These are phyloP conservation scores for Wickerhamiella bombiphila DNA, from an alignment of 805 yeast genomes.

Conservation along the genomic window DNA sequence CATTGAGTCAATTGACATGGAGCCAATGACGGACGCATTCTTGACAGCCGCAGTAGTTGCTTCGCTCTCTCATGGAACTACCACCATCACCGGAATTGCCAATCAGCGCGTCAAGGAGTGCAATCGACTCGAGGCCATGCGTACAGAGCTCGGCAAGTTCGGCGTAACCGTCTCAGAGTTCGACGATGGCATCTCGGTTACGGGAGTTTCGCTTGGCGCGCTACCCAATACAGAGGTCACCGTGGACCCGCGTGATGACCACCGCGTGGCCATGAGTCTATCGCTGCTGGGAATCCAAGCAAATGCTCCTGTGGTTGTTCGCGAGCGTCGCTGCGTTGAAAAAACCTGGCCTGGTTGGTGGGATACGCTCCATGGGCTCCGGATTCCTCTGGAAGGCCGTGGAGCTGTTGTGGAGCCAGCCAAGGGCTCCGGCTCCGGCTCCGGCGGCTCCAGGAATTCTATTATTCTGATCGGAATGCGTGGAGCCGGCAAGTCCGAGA, in stretches of 20 bases:
- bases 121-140: conserved; percentile 92
- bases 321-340: conserved; percentile 84
- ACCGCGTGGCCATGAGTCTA: conserved; percentile 96
- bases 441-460: conserved; percentile 31
- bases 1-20: conserved; percentile 78
- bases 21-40: conserved; percentile 99
- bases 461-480: conserved; percentile 90
- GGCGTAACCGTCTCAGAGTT: conserved; percentile 77
- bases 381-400: conserved; percentile 54
- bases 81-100: conserved; percentile 88
- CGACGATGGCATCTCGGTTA: conserved; percentile 83
- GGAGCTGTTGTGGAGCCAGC: conserved; percentile 25
- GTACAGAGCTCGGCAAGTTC: conserved; percentile 69
- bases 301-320: conserved; percentile 47
- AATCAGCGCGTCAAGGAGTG: conserved; percentile 97
- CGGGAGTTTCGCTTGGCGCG: conserved; percentile 34
- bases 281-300: conserved; percentile 71
- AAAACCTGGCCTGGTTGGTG: conserved; percentile 99
- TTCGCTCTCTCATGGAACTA: conserved; percentile 64
- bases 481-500: conserved; percentile 89
- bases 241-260: conserved; percentile 72
- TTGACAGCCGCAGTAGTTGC: conserved; percentile 94
- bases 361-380: conserved; percentile 66
- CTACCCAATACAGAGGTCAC: conserved; percentile 18
- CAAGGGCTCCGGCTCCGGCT: conserved; percentile 6